Base-by-base conservation (phyloP, 2,329 filamentous ascomycete genomes). In the Sporothrix brasiliensis region DNA sequence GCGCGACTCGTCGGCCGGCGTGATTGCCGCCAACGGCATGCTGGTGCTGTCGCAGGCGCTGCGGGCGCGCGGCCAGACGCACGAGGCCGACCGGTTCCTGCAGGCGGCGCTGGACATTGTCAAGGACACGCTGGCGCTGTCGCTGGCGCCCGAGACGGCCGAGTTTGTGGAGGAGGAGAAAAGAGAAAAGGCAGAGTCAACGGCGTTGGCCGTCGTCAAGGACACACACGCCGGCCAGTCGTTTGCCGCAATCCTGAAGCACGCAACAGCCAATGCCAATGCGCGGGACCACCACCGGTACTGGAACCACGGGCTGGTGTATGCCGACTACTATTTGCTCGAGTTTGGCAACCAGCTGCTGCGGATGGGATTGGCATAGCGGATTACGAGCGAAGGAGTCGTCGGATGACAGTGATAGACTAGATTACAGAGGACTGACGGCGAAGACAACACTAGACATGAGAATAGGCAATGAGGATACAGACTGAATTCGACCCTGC, bases 21-120 rank as follows among this genome's bases (percentile, higher is more conserved):
- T 78, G 21, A 81, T 82, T 60, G 79, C 81, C 0, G 80, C 81
- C 6, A 82, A 83, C 66, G 81, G 81, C 0, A 76, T 83, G 77
- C 74, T 83, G 0, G 50, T 83, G 0, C 72, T 83, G 0, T 79
- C 80, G 0, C 78, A 81, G 65, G 75, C 78, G 0, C 74, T 82
- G 21, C 71, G 74, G 0, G 75, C 70, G 39, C 21, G 60, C 6
- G 50, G 58, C 0, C 34, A 72, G 5, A 54, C 39, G 1, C 21
- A 21, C 1, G 69, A 68, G 66, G 0, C 77, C 75, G 2, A 73
- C 70, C 27, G 75, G 2, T 80, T 75, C 73, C 73, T 75, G 13
- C 74, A 76, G 0, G 73, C 74, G 1, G 78, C 80, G 0, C 58
- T 79, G 4, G 60, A 70, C 0, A 78, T 81, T 30, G 74, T 77